Base-by-base conservation (phyloP, 2,329 filamentous ascomycete species). In the Pseudogymnoascus sp. region DNA sequence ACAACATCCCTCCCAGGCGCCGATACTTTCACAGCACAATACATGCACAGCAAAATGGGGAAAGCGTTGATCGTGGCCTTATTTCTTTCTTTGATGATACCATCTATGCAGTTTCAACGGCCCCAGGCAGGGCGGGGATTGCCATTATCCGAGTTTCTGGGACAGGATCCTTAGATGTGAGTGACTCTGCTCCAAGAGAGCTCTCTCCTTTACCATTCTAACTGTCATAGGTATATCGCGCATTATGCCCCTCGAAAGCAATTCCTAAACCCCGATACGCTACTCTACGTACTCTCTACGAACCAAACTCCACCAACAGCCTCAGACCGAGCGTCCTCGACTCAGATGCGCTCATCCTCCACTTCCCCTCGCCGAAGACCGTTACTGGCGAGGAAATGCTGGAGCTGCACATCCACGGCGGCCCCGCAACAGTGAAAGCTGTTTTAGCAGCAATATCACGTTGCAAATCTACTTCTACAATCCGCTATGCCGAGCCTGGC, bases 331-430 rank as follows among this genome's bases (percentile, higher is more conserved):
- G 67, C 51, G 73, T 88, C 14, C 81, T 91, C 23, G 95, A 99
- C 72, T 84, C 91, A 0, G 84, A 86, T 61, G 90, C 95, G 0
- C 75, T 97, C 11, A 80, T 96, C 1, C 81, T 97, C 29, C 90
- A 89, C 76, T 96, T 97, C 68, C 89, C 91, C 0, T 81, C 79
- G 0, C 93, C 93, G 0, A 83, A 84, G 60, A 96, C 92, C 0
- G 91, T 91, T 7, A 99, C 95, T 0, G 95, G 95, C 31, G 93
- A 97, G 73, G 91, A 97, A 72, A 81, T 97, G 1, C 82, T 99
- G 1, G 95, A 99, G 74, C 77, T 99, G 4, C 95, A 99, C 71
- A 83, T 97, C n/a, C 95, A 99, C 71, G 95, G 95, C 29, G 93
- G 95, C 0, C 83, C 87, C 2, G 95, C 95, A 1, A 92, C 95